Conservation (phyloP, 345 rosid genomes). For the Eucalyptus marginata region DNA sequence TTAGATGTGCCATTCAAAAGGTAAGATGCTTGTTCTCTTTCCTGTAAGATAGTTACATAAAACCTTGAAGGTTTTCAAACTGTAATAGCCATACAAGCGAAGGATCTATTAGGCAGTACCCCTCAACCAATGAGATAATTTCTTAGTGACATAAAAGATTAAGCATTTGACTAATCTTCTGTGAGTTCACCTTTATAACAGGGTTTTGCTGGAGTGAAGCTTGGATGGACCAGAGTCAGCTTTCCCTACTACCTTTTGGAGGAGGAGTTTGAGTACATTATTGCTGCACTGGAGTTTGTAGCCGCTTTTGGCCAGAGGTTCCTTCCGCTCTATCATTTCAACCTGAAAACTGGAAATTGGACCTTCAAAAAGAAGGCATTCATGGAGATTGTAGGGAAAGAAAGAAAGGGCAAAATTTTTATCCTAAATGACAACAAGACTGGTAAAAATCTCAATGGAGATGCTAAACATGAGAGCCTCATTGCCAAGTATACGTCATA, state of each 20-base stretch:
- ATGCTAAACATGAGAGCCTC: background rate
- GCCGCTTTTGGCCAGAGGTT: conserved; percentile 38
- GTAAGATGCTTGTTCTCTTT: conserved; percentile 1
- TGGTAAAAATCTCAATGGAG: background rate
- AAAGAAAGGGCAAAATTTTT: background rate
- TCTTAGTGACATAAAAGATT: background rate
- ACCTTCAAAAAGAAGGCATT: conserved; percentile 8
- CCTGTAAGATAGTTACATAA: background rate
- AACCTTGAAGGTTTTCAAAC: background rate
- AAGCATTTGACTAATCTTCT: background rate
- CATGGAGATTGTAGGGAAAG: background rate
- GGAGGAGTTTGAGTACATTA: conserved; percentile 35
- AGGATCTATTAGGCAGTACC: background rate
- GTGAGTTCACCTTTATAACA: background rate
- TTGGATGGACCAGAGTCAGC: conserved; percentile 62
- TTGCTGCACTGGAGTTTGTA: conserved; percentile 33
- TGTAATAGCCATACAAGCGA: background rate
- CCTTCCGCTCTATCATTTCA: conserved; percentile 31
- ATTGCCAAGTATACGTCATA: background rate
- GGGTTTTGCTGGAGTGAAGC: conserved; percentile 40
- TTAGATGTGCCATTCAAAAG: conserved; percentile 31
- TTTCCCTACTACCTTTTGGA: conserved; percentile 52
- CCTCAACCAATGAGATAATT: background rate
- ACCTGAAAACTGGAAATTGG: conserved; percentile 35
- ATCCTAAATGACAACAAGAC: background rate